Percentiles rank a stretch among this genome's conserved stretches.
Conservation (phyloP, 2,329 filamentous ascomycete genomes). For the Zasmidium citrigriseum region DNA sequence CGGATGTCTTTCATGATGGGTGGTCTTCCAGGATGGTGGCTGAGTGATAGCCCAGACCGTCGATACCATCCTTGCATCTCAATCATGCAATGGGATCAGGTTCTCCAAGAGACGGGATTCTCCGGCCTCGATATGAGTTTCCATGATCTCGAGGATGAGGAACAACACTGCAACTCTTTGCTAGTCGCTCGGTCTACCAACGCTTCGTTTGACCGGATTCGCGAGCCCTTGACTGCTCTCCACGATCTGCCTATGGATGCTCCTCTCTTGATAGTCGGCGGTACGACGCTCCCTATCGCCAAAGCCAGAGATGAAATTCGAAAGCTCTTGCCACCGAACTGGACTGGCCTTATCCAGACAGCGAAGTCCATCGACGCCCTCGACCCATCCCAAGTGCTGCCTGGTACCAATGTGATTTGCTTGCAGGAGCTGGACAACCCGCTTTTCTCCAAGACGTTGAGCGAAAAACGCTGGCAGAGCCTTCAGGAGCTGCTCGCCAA, state of each 20-base stretch:
- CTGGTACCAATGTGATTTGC: constrained; percentile 16
- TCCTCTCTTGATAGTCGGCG: constrained; percentile 21
- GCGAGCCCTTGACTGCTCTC: constrained; percentile 16
- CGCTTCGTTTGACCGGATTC: constrained; percentile 15
- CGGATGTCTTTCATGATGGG: constrained; percentile 2
- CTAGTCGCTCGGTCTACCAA: constrained; percentile 20
- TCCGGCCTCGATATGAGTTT: constrained; percentile 30
- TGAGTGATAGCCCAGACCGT: neutral
- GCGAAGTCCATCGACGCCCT: constrained; percentile 13
- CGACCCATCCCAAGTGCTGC: neutral
- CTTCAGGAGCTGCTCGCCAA: constrained; percentile 18
- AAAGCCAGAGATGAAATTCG: no score
- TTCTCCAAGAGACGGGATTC: constrained; percentile 34
- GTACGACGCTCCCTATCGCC: constrained; percentile 12
- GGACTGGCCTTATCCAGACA: constrained; percentile 18
- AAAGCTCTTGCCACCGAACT: no score
- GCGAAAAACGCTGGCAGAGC: constrained; percentile 12
- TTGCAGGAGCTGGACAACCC: constrained; percentile 20
- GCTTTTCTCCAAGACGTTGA: constrained; percentile 15
- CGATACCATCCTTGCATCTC: neutral
- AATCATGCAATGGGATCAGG: constrained; percentile 32
- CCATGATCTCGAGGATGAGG: constrained; percentile 16
- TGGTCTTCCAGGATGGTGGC: constrained; percentile 9
- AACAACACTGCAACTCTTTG: constrained; percentile 16
- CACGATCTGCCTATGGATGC: constrained; percentile 16